A percentile compares a stretch with the other conserved stretches of the same genome.
These are phyloP conservation scores for Boletus pseudopeckii DNA, from an alignment of 768 basidiomycete genomes.

Conservation along the genomic window DNA sequence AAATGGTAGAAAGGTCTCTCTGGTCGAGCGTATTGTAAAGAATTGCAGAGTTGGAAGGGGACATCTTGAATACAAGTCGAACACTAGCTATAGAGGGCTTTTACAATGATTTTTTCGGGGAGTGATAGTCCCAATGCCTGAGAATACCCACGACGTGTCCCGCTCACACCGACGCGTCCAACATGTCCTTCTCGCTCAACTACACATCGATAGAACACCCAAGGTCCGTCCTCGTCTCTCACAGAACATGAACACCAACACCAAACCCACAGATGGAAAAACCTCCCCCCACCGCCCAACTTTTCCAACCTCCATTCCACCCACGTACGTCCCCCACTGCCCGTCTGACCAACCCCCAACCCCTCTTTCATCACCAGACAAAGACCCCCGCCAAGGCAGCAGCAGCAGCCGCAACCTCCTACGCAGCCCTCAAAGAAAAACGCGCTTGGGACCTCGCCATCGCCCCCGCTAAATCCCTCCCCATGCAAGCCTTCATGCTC, in stretches of 20 bases:
- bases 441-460: slow-evolving; percentile 86
- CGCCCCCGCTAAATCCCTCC: slow-evolving; percentile 82
- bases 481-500: slow-evolving; percentile 98
- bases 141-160: no score
- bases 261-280: slow-evolving; percentile 47
- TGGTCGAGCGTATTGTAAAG: no score
- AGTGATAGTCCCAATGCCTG: no score
- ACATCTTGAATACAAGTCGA: no score
- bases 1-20: no score
- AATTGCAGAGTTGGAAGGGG: no score
- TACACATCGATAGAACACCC: slow-evolving; percentile 31
- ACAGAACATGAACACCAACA: no score
- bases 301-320: slow-evolving; percentile 48
- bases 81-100: no score
- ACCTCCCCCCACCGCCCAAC: slow-evolving; percentile 65
- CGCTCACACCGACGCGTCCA: no score
- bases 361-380: slow-evolving; percentile 34
- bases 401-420: slow-evolving; percentile 40
- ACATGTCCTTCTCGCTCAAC: slow-evolving; percentile 30
- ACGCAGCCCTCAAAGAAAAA: slow-evolving; percentile 67
- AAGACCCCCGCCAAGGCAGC: slow-evolving; percentile 37
- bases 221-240: slow-evolving; percentile 13
- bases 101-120: no score
- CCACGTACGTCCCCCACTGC: slow-evolving; percentile 15
- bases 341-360: no score